Percentiles rank a stretch among this genome's conserved stretches.
These are phyloP conservation scores for Schwanniomyces vanrijiae DNA, from an alignment of 805 yeast genomes.

Conservation along the genomic window DNA sequence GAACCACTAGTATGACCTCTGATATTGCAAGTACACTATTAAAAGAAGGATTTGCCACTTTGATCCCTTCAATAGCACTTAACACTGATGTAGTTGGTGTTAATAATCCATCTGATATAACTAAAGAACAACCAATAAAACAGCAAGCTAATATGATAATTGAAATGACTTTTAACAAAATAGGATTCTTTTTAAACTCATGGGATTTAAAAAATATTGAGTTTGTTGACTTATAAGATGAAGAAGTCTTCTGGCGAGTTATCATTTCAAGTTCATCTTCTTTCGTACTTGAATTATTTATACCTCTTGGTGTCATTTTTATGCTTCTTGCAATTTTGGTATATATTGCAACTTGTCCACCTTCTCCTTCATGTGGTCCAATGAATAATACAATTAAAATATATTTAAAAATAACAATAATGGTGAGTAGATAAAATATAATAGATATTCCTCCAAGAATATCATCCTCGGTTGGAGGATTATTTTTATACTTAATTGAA, in stretches of 20 bases:
- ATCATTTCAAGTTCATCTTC: conserved; percentile 28
- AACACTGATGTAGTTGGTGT: conserved; percentile 66
- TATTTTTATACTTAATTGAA: conserved; percentile 25
- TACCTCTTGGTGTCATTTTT: conserved; percentile 48
- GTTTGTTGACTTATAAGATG: conserved; percentile 17
- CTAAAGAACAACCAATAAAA: conserved; percentile 56
- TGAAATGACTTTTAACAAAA: conserved; percentile 28
- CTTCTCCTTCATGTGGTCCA: conserved; percentile 62
- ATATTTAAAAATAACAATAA: conserved; percentile 55
- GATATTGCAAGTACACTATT: conserved; percentile 48
- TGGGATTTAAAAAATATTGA: conserved; percentile 13
- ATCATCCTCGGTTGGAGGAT: conserved; percentile 36
- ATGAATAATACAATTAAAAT: conserved; percentile 45
- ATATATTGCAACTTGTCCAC: conserved; percentile 65
- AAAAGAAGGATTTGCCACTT: conserved; percentile 50
- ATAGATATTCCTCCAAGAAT: conserved; percentile 52
- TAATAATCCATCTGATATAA: conserved; percentile 58
- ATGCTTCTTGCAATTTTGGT: conserved; percentile 53
- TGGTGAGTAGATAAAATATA: conserved; percentile 54
- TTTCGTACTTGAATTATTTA: conserved; percentile 40
- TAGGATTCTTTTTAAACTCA: conserved; percentile 19
- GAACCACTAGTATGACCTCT: conserved; percentile 43
- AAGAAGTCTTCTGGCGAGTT: conserved; percentile 39
- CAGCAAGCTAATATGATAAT: conserved; percentile 37
- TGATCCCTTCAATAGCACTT: conserved; percentile 57